Conservation (phyloP, 2,329 filamentous ascomycete genomes). For the Monilinia fructicola region DNA sequence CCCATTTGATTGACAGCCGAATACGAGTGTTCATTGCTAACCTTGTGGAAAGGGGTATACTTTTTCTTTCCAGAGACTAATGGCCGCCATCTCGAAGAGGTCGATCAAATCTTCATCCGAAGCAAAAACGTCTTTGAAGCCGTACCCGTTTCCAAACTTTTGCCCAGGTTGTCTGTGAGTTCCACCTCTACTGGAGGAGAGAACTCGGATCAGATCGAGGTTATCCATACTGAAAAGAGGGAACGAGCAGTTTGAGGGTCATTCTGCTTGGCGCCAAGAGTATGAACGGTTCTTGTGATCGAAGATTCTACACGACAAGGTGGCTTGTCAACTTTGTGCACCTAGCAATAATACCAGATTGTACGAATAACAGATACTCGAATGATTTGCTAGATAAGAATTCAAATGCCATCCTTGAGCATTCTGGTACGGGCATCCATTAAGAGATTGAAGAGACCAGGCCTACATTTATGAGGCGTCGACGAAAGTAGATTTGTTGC, state of each 20-base stretch:
- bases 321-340: conserved; percentile 3
- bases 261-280: conserved; percentile 11
- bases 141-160: conserved; percentile 12
- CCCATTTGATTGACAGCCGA: not conserved
- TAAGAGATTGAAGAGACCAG: not conserved
- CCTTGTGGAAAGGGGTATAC: conserved; percentile 48
- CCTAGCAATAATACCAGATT: not conserved
- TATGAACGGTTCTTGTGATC: conserved; percentile 4
- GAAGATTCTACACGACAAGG: not conserved
- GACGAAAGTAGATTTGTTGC: not conserved
- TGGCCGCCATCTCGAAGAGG: conserved; percentile 40
- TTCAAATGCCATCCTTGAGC: not conserved
- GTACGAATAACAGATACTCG: not conserved
- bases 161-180: not conserved
- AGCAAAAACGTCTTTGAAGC: conserved; percentile 16
- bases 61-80: conserved; percentile 59
- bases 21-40: conserved; percentile 2
- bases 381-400: not conserved
- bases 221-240: not conserved
- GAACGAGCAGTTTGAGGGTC: conserved; percentile 1
- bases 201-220: conserved; percentile 2
- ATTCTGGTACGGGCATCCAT: not conserved
- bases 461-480: not conserved
- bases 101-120: conserved; percentile 34
- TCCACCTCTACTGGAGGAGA: not conserved